phyloP scores from a whole-genome alignment of 768 basidiomycete genomes.

The Suillus sp. region DNA sequence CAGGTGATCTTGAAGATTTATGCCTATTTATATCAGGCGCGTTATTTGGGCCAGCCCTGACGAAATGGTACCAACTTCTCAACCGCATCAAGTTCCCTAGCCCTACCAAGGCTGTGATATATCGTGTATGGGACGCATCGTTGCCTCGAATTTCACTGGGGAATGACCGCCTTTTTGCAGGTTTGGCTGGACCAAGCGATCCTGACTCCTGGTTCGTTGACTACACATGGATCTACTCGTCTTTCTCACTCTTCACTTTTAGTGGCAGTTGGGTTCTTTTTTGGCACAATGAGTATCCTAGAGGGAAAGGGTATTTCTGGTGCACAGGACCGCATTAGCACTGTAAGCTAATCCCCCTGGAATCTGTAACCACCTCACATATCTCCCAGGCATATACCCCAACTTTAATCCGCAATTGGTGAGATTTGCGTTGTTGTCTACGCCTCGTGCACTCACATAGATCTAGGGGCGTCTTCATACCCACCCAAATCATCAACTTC shows the following conservation, averaged over 20 bases:
- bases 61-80: constrained; percentile 79
- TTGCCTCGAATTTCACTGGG: not conserved
- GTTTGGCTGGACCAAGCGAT: constrained; percentile 83
- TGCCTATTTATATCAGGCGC: constrained; percentile 41
- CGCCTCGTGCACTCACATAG: not conserved
- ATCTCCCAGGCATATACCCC: constrained; percentile 63
- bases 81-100: constrained; percentile 69
- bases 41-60: constrained; percentile 80
- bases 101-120: constrained; percentile 58
- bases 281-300: constrained; percentile 76
- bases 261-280: constrained; percentile 56
- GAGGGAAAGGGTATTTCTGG: constrained; percentile 67
- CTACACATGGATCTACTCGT: not conserved
- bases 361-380: not conserved
- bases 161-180: constrained; percentile 36
- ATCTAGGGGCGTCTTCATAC: constrained; percentile 69
- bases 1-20: not conserved
- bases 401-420: constrained; percentile 80
- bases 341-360: constrained; percentile 25
- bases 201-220: constrained; percentile 62
- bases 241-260: constrained; percentile 10
- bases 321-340: constrained; percentile 49
- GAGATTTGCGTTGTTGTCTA: constrained; percentile 16
- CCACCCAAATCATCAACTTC: constrained; percentile 81
- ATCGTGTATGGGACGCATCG: constrained; percentile 49